A percentile compares a stretch with the other conserved stretches of the same genome.
Conservation (phyloP, 441 rosid genomes). For the Mallotus japonicus region DNA sequence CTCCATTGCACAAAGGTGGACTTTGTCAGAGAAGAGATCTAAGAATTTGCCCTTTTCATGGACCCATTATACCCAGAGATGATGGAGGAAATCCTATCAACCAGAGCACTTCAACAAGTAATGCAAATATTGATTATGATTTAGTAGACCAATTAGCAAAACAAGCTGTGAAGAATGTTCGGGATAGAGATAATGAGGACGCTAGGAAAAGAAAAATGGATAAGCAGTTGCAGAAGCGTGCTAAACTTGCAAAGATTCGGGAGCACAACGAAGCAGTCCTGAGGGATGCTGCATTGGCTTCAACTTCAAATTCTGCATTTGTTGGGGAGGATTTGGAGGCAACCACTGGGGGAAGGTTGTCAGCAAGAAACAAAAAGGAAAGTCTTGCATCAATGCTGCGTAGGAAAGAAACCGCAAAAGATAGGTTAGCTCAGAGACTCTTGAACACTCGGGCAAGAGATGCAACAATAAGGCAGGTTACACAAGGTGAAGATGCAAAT, state of each 20-base stretch:
- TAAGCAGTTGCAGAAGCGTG: conserved; percentile 48
- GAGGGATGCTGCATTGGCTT: conserved; percentile 71
- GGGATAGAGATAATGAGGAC: conserved; percentile 57
- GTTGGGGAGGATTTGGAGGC: conserved; percentile 40
- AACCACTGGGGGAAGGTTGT: conserved; percentile 30
- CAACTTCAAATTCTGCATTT: conserved; percentile 63
- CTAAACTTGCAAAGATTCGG: conserved; percentile 67
- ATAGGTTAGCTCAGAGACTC: conserved; percentile 60
- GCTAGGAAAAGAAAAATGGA: conserved; percentile 52
- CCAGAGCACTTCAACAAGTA: conserved; percentile 31
- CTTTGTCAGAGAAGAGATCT: conserved; percentile 84
- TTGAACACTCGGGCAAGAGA: conserved; percentile 45
- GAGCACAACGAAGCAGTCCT: conserved; percentile 79
- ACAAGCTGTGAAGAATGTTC: conserved; percentile 72
- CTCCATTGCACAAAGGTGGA: conserved; percentile 73
- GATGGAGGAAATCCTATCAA: conserved; percentile 54
- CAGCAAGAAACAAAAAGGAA: conserved; percentile 48
- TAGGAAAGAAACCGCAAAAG: conserved; percentile 64
- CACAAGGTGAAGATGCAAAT: conserved; percentile 52
- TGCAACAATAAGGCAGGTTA: conserved; percentile 48
- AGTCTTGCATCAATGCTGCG: conserved; percentile 60
- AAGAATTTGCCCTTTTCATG: conserved; percentile 86
- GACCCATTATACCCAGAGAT: conserved; percentile 72
- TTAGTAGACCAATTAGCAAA: conserved; percentile 56
- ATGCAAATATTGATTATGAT: conserved; percentile 36